Percentiles rank a stretch among this genome's conserved stretches.
phyloP scores from a whole-genome alignment of 2,329 filamentous ascomycete genomes.

The Helotiales sp. region DNA sequence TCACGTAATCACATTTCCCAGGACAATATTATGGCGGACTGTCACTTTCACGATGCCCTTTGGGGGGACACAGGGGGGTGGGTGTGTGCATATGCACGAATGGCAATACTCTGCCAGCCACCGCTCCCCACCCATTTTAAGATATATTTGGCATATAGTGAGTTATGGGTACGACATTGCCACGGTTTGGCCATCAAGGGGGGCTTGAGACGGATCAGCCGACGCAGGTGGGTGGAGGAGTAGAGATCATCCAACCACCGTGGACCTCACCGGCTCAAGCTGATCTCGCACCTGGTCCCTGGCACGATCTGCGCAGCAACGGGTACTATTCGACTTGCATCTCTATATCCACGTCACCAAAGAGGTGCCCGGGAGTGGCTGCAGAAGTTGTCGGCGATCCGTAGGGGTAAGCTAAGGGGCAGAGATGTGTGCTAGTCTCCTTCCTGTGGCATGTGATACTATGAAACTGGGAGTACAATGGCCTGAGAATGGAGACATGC shows the following conservation, averaged over 20 bases:
- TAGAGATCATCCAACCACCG: background rate
- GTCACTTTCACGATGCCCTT: no score
- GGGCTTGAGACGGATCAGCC: background rate
- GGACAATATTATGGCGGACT: no score
- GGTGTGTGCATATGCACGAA: no score
- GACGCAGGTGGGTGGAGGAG: background rate
- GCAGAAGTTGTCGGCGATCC: background rate
- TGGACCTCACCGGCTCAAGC: background rate
- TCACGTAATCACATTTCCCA: no score
- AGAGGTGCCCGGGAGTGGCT: background rate
- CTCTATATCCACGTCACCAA: background rate
- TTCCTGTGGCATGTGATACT: background rate
- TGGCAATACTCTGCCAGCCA: no score
- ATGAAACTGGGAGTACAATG: background rate
- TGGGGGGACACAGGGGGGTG: no score
- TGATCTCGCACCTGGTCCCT: background rate
- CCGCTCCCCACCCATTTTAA: background rate
- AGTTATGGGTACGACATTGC: background rate
- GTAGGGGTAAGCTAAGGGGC: background rate
- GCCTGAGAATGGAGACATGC: background rate
- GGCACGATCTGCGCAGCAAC: background rate
- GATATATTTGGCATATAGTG: background rate
- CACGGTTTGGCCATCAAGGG: background rate
- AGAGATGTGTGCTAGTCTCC: background rate
- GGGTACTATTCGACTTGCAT: slow-evolving; percentile 1